Evolutionary conservation across 805 yeast genomes (phyloP).

Genomic region (Suhomyces faveliae): DNA sequence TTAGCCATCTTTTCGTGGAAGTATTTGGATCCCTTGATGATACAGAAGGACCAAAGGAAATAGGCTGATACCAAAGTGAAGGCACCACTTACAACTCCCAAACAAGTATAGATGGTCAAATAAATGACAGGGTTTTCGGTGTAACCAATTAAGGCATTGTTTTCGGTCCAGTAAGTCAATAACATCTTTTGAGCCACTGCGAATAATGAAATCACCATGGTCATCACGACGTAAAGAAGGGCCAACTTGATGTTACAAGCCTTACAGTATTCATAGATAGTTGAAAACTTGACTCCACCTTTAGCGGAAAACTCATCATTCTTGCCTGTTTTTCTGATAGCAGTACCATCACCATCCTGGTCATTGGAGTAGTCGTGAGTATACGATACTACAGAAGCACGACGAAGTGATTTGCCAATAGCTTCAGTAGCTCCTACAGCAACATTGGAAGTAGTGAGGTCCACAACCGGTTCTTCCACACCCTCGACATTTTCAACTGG

Average conservation of each 20-base stretch:
- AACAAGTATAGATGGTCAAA: slow-evolving; percentile 52
- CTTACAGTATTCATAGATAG: slow-evolving; percentile 53
- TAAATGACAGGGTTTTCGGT: slow-evolving; percentile 46
- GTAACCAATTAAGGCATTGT: slow-evolving; percentile 37
- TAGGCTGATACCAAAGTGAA: slow-evolving; percentile 47
- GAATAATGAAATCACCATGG: slow-evolving; percentile 29
- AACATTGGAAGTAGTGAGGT: slow-evolving; percentile 6
- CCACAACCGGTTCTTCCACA: slow-evolving; percentile 5
- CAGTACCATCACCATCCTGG: slow-evolving; percentile 9
- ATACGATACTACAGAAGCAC: slow-evolving; percentile 23
- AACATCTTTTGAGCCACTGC: slow-evolving; percentile 55
- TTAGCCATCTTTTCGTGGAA: slow-evolving; percentile 58
- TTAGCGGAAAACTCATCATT: slow-evolving; percentile 44
- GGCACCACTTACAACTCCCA: slow-evolving; percentile 54
- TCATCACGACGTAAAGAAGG: slow-evolving; percentile 40
- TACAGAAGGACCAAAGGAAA: slow-evolving; percentile 50
- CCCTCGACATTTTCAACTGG: not conserved
- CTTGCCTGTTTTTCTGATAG: slow-evolving; percentile 11
- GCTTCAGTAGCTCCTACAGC: not conserved
- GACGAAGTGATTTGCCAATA: slow-evolving; percentile 11
- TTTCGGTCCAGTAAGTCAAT: slow-evolving; percentile 70
- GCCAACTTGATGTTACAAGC: slow-evolving; percentile 44
- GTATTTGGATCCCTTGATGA: slow-evolving; percentile 53
- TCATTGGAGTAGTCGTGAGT: slow-evolving; percentile 21
- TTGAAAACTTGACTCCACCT: slow-evolving; percentile 57